Evolutionary conservation across 345 rosid species (phyloP).

Genomic region (Sisymbrium irio): DNA sequence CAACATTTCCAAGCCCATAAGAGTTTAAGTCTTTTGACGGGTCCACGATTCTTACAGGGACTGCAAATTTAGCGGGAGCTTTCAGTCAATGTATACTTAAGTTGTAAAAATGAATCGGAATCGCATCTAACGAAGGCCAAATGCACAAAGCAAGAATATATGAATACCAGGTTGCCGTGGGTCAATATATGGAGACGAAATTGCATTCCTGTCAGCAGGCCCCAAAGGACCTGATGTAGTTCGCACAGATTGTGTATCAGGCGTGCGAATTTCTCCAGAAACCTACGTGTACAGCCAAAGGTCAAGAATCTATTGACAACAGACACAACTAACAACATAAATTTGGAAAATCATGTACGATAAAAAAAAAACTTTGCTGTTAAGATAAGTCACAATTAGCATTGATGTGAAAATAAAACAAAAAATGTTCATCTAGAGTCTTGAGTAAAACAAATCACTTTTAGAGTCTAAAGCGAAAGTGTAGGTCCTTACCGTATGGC

Average conservation of each 20-base stretch:
- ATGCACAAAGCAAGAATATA: background rate
- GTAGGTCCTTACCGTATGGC: conserved; percentile 58
- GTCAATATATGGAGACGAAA: conserved; percentile 87
- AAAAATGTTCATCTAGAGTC: background rate
- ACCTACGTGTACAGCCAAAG: conserved; percentile 47
- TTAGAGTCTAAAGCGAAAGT: conserved; percentile 3
- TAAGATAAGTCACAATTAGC: background rate
- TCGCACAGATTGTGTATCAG: conserved; percentile 87
- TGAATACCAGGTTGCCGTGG: conserved; percentile 94
- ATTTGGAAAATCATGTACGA: conserved; percentile 1
- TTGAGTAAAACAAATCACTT: background rate
- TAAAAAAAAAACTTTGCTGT: background rate
- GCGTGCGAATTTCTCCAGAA: conserved; percentile 96
- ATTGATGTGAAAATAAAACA: conserved; percentile 1
- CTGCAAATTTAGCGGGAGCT: conserved; percentile 40
- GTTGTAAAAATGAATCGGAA: background rate
- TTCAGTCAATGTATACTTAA: conserved; percentile 17
- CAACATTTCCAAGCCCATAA: conserved; percentile 95
- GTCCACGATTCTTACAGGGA: conserved; percentile 96
- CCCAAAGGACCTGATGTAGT: conserved; percentile 99
- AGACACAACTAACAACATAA: conserved; percentile 3
- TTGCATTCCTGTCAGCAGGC: conserved; percentile 72
- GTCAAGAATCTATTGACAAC: conserved; percentile 8
- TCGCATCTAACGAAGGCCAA: background rate
- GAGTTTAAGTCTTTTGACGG: conserved; percentile 98